phyloP scores from a whole-genome alignment of 148 eudicot genomes.

The Vaccinium myrtillus region DNA sequence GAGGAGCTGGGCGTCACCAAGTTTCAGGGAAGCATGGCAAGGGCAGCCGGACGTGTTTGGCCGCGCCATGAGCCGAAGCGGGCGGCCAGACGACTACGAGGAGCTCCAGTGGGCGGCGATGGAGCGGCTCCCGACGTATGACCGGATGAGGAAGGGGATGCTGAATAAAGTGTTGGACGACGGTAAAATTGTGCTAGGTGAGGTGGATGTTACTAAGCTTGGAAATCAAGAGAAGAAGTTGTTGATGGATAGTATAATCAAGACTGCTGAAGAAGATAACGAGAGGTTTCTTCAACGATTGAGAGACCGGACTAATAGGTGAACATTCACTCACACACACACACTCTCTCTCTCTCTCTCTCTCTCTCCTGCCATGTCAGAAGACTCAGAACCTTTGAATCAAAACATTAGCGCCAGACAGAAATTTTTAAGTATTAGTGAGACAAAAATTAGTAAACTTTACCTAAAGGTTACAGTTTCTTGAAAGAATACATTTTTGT shows the following conservation, averaged over 20 bases:
- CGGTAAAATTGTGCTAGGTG: conserved; percentile 34
- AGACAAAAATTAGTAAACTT: too few relatives aligned
- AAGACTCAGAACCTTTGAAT: too few relatives aligned
- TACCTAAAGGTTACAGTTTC: too few relatives aligned
- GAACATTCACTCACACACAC: background rate
- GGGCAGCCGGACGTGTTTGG: conserved; percentile 19
- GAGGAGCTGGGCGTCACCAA: conserved; percentile 13
- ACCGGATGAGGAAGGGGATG: conserved; percentile 38
- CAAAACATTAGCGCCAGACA: too few relatives aligned
- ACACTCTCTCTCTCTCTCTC: background rate
- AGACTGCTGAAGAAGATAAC: conserved; percentile 45
- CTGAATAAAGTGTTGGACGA: conserved; percentile 34
- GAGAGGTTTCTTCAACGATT: conserved; percentile 42
- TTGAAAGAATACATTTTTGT: too few relatives aligned
- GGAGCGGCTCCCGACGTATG: conserved; percentile 47
- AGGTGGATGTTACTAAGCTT: conserved; percentile 40
- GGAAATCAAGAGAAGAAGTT: conserved; percentile 37
- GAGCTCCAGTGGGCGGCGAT: conserved; percentile 33
- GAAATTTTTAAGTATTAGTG: too few relatives aligned
- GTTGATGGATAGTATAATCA: conserved; percentile 36
- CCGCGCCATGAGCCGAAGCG: conserved; percentile 15
- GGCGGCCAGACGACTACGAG: conserved; percentile 24
- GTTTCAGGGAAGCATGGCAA: conserved; percentile 19
- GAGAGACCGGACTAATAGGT: conserved; percentile 42
- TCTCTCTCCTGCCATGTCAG: conserved; percentile 24